Base-by-base conservation (phyloP, 106 monocot species). In the Allium sativum region DNA sequence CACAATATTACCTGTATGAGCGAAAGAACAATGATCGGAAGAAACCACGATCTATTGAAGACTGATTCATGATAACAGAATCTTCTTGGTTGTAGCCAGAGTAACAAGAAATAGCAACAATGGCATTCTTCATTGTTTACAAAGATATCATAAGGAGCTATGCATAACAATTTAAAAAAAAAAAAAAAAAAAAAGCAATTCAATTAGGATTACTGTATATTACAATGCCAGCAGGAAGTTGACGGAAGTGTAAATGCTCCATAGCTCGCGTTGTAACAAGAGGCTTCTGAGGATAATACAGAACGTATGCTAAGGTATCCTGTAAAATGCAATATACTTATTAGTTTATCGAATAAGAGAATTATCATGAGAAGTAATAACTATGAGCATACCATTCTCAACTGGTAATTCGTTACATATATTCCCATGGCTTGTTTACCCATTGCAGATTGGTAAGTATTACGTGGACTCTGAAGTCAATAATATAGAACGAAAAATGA, bases 31-130 rank as follows among this genome's bases (percentile, higher is more conserved):
- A 74, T 2, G 91, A 98, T 17, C 96, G 70, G 60, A 98, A 98
- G 72, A 98, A 98, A 11, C 96, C 96, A 64, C 96, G 96, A 74
- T 98, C 96, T 21, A 98, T 91, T 45, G 96, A 98, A 12, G 96
- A 98, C 70, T 91, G 96, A 65, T 96, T 98, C 96, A 98, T 98
- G 70, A 98, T 98, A 56, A 98, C 96, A 72, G 96, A 98, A 59
- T 98, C 96, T 79, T 98, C 96, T 88, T 98, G 96, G 65, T 98
- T 98, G 60, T 98, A 98, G n/a, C 96, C 96, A 65, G 96, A 98
- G 70, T 98, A 98, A 73, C 96, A 98, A 15, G 96, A 54, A 78
- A 98, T 98, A 48, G 96, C 96, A 76, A 98, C 96, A 88, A 98
- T 98, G 13, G 96, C 96, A 85, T 98, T 98, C 96, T 98, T 40